Conservation (phyloP, 2,329 filamentous ascomycete genomes). For the Microcyclosporella mali region DNA sequence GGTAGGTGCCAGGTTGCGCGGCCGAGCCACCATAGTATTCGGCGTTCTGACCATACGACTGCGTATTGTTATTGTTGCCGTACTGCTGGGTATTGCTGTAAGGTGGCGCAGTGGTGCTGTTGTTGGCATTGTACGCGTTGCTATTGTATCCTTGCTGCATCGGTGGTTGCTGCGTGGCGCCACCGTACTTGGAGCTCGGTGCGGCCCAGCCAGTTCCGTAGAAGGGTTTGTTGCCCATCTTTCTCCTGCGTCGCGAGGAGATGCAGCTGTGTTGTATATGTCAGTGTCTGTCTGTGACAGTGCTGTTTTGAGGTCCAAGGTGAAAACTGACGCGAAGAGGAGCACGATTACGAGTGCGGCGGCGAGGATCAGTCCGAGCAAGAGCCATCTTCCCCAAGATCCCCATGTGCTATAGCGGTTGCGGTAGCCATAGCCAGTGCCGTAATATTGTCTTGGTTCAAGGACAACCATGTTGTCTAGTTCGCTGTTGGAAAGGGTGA, state of each 20-base stretch:
- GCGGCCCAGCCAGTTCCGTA: conserved; percentile 16
- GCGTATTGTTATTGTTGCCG: neutral
- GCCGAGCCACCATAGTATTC: conserved; percentile 2
- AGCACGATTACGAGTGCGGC: conserved; percentile 10
- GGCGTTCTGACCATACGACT: neutral
- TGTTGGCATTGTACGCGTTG: conserved; percentile 6
- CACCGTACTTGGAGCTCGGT: neutral
- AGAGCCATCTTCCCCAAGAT: conserved; percentile 15
- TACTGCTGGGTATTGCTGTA: conserved; percentile 1
- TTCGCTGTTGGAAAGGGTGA: too few species aligned
- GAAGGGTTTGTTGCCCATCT: conserved; percentile 11
- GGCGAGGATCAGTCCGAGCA: conserved; percentile 10
- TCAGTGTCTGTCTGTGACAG: neutral
- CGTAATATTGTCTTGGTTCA: conserved; percentile 3
- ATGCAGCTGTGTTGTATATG: conserved; percentile 9
- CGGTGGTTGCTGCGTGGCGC: neutral
- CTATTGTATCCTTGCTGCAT: neutral
- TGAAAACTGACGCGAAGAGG: conserved; percentile 13
- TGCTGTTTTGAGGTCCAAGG: neutral
- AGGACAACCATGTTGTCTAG: too few species aligned
- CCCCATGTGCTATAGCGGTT: conserved; percentile 5
- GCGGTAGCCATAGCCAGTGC: conserved; percentile 1
- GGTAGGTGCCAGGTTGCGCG: conserved; percentile 9
- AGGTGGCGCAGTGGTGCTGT: neutral
- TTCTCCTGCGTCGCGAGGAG: conserved; percentile 10